Percentiles rank a stretch among this genome's conserved stretches.
These are phyloP conservation scores for Chaetomiaceae sp. DNA, from an alignment of 2,329 filamentous ascomycete species.

Conservation along the genomic window DNA sequence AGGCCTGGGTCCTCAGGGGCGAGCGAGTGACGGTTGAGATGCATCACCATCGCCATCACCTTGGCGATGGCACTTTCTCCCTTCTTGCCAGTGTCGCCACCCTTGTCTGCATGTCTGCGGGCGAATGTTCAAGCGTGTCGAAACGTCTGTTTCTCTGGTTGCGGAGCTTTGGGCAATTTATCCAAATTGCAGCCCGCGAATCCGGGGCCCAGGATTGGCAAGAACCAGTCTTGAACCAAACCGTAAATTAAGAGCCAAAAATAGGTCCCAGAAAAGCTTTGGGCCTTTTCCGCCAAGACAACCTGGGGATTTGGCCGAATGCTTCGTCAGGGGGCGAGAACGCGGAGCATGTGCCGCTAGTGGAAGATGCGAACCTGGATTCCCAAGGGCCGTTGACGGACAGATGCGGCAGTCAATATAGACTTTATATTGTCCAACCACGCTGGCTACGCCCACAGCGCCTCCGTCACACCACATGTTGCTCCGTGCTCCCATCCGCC, in stretches of 20 bases:
- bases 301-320: slow-evolving; percentile 3
- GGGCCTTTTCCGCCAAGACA: slow-evolving; percentile 3
- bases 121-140: slow-evolving; percentile 11
- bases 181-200: slow-evolving; percentile 26
- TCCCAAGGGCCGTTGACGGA: neutral
- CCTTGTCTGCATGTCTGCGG: slow-evolving; percentile 6
- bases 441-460: neutral
- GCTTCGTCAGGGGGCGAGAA: slow-evolving; percentile 8
- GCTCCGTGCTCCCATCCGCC: neutral
- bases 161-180: slow-evolving; percentile 27
- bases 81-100: slow-evolving; percentile 18
- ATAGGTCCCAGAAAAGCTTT: slow-evolving; percentile 16
- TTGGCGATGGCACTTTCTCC: slow-evolving; percentile 8
- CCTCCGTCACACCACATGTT: slow-evolving; percentile 10
- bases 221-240: slow-evolving; percentile 15
- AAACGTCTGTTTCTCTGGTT: slow-evolving; percentile 18
- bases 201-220: slow-evolving; percentile 26
- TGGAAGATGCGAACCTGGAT: slow-evolving; percentile 8
- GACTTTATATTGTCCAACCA: slow-evolving; percentile 10
- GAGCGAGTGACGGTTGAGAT: slow-evolving; percentile 8
- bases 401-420: slow-evolving; percentile 18
- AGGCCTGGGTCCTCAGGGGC: neutral
- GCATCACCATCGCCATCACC: too few relatives aligned
- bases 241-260: slow-evolving; percentile 25
- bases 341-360: slow-evolving; percentile 10